Evolutionary conservation across 192 early-diverging fungal species (phyloP).

Genomic region (Coemansia sp.): DNA sequence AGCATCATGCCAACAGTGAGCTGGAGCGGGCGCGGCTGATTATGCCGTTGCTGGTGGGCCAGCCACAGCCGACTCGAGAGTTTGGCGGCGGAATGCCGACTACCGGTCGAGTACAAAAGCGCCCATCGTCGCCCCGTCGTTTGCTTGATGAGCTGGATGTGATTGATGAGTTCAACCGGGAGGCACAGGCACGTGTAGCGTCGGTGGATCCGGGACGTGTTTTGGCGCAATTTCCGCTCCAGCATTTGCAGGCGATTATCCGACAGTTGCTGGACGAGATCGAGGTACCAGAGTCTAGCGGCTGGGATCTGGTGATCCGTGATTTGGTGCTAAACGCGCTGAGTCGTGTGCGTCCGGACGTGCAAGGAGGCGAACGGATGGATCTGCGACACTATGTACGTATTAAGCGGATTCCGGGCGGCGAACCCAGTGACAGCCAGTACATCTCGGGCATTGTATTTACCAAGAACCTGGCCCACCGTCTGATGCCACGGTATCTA

Average conservation of each 20-base stretch:
- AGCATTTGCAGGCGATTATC: slow-evolving; percentile 69
- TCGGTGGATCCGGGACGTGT: slow-evolving; percentile 22
- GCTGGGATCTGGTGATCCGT: slow-evolving; percentile 41
- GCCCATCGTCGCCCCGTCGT: slow-evolving; percentile 12
- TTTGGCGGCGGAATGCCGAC: slow-evolving; percentile 3
- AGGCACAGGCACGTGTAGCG: slow-evolving; percentile 28
- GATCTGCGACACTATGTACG: slow-evolving; percentile 91
- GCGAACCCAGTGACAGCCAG: slow-evolving; percentile 69
- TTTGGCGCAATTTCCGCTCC: slow-evolving; percentile 47
- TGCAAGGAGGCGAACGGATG: slow-evolving; percentile 76
- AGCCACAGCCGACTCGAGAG: slow-evolving; percentile 23
- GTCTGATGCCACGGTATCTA: slow-evolving; percentile 75
- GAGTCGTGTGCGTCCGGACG: slow-evolving; percentile 55
- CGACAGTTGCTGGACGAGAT: slow-evolving; percentile 71
- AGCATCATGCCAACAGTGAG: slow-evolving; percentile 14
- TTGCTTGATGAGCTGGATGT: slow-evolving; percentile 31
- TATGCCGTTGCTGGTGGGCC: slow-evolving; percentile 29
- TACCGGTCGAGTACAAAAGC: slow-evolving; percentile 10
- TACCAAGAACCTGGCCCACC: slow-evolving; percentile 89
- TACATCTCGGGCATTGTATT: slow-evolving; percentile 92
- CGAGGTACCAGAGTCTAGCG: slow-evolving; percentile 50
- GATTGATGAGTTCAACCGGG: slow-evolving; percentile 32
- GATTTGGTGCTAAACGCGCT: slow-evolving; percentile 36
- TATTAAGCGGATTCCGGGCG: slow-evolving; percentile 94
- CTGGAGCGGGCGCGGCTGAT: slow-evolving; percentile 30